Conservation (phyloP, 2,329 filamentous ascomycete species). For the Pestalotiopsis sp. region DNA sequence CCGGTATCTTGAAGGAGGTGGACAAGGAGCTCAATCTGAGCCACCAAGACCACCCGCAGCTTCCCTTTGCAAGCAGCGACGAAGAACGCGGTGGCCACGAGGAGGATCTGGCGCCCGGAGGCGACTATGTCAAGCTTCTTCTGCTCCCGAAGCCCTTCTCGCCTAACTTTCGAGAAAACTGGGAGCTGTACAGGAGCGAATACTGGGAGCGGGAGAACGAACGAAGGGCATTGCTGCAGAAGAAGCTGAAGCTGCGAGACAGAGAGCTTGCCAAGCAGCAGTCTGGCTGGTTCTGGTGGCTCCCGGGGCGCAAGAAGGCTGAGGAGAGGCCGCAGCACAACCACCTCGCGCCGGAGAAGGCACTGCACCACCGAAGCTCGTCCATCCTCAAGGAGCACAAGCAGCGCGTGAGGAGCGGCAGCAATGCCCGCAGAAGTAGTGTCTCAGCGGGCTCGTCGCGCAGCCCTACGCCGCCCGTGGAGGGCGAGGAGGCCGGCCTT, state of each 20-base stretch:
- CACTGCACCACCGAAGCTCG: conserved; percentile 39
- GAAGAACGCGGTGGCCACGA: conserved; percentile 71
- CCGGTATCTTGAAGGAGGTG: conserved; percentile 57
- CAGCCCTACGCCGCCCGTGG: conserved; percentile 48
- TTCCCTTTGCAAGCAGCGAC: conserved; percentile 43
- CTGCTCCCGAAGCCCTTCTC: conserved; percentile 94
- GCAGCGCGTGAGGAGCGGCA: conserved; percentile 48
- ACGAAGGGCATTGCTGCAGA: conserved; percentile 70
- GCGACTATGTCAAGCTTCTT: conserved; percentile 88
- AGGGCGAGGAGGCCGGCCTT: conserved; percentile 36
- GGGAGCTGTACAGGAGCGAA: conserved; percentile 90
- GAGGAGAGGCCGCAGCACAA: conserved; percentile 23
- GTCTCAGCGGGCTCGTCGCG: conserved; percentile 49
- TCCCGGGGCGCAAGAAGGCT: conserved; percentile 62
- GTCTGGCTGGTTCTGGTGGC: conserved; percentile 83
- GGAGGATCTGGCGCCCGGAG: conserved; percentile 86
- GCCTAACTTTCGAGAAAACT: conserved; percentile 91
- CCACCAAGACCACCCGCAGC: conserved; percentile 38
- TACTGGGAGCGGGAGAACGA: conserved; percentile 99
- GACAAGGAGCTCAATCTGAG: conserved; percentile 57
- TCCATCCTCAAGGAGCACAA: conserved; percentile 47
- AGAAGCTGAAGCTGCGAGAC: conserved; percentile 69
- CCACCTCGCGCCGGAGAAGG: conserved; percentile 34
- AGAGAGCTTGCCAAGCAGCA: conserved; percentile 66
- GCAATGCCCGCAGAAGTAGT: conserved; percentile 49